Percentiles rank a stretch among this genome's conserved stretches.
Evolutionary conservation across 768 basidiomycete species (phyloP).

Genomic region (Obba rivulosa): DNA sequence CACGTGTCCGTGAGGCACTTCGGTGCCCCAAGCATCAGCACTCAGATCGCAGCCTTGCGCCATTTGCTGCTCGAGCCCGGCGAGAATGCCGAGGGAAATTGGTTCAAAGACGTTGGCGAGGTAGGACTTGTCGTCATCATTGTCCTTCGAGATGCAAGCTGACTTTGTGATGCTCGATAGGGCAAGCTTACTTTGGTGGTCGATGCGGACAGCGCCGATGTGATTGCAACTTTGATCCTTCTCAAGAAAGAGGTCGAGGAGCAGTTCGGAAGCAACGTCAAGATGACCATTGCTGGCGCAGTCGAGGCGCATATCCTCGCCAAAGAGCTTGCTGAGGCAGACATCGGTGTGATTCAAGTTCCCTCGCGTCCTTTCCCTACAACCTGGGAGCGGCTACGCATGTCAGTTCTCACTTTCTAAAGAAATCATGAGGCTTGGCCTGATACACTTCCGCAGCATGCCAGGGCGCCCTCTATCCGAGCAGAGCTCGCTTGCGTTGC

Average conservation of each 20-base stretch:
- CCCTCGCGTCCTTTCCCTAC: slow-evolving; percentile 69
- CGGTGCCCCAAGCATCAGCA: slow-evolving; percentile 50
- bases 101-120: slow-evolving; percentile 40
- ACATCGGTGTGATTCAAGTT: slow-evolving; percentile 64
- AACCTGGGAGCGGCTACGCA: slow-evolving; percentile 61
- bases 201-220: slow-evolving; percentile 58
- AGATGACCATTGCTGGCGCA: slow-evolving; percentile 50
- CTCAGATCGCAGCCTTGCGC: slow-evolving; percentile 60
- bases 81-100: slow-evolving; percentile 33
- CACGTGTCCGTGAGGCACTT: slow-evolving; percentile 55
- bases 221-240: slow-evolving; percentile 57
- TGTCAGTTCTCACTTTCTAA: slow-evolving; percentile 37
- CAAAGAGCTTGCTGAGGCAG: slow-evolving; percentile 58
- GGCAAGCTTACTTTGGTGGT: slow-evolving; percentile 59
- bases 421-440: no score
- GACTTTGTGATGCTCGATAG: slow-evolving; percentile 21
- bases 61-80: slow-evolving; percentile 39
- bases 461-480: slow-evolving; percentile 72
- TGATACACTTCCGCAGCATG: slow-evolving; percentile 32
- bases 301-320: slow-evolving; percentile 71
- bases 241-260: slow-evolving; percentile 61
- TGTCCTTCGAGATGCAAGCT: background rate
- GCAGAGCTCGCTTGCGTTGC: slow-evolving; percentile 50
- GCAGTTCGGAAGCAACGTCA: slow-evolving; percentile 33
- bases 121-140: slow-evolving; percentile 24